Conservation (phyloP, 208 protist genomes). For the Trypanosomatidae sp. region DNA sequence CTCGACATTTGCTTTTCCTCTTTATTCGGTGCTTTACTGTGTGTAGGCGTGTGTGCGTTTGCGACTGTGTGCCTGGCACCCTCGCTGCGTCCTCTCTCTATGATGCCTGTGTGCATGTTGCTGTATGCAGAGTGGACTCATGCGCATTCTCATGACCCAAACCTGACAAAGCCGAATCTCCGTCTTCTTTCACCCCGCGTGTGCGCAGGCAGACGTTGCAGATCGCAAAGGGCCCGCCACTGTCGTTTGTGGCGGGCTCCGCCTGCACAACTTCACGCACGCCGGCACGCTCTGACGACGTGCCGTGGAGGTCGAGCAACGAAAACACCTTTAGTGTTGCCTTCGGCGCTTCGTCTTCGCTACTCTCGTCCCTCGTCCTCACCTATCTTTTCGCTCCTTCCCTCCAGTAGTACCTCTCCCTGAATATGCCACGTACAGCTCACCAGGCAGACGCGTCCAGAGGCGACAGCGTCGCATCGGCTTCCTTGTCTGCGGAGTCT, state of each 20-base stretch:
- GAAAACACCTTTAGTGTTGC: not conserved
- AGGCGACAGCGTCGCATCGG: not conserved
- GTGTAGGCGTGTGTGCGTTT: not conserved
- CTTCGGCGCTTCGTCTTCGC: not conserved
- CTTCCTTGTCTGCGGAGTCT: not conserved
- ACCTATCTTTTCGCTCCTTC: constrained; percentile 4
- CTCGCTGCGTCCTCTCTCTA: not conserved
- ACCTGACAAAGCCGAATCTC: not conserved
- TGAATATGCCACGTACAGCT: not conserved
- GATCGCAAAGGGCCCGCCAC: not conserved
- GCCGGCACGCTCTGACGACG: not conserved
- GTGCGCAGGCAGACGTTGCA: not conserved
- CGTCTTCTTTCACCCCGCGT: not conserved
- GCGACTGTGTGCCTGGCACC: not conserved
- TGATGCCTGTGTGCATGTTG: not conserved
- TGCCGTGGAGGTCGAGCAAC: not conserved
- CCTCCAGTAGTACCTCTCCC: not conserved
- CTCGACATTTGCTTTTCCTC: too few species aligned
- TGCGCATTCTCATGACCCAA: not conserved
- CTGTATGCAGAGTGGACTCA: not conserved
- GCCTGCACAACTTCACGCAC: not conserved
- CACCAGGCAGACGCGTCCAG: not conserved
- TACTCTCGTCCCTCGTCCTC: not conserved
- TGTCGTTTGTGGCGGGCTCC: too few species aligned
- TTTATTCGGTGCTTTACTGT: not conserved